These are phyloP conservation scores for Starmerella cellae DNA, from an alignment of 805 yeast species.

Conservation along the genomic window DNA sequence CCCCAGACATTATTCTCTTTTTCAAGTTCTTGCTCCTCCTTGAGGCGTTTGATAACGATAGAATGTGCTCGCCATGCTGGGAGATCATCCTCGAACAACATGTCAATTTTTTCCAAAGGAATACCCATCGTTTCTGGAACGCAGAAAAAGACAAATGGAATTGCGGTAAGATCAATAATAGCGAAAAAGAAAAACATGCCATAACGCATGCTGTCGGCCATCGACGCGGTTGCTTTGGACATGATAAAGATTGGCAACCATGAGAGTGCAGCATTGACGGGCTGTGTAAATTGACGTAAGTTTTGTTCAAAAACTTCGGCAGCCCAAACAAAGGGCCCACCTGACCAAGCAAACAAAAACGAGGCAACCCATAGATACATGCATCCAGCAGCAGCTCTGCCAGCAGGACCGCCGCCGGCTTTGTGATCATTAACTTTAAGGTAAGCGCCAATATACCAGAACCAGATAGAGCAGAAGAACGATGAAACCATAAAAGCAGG, in stretches of 20 bases:
- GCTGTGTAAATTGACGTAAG: constrained; percentile 8
- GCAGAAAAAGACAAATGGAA: constrained; percentile 9
- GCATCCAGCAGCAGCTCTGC: constrained; percentile 5
- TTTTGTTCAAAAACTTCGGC: constrained; percentile 10
- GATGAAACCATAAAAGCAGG: constrained; percentile 8
- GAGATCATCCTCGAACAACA: constrained; percentile 8
- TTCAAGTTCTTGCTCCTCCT: constrained; percentile 8
- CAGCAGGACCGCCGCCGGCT: constrained; percentile 4
- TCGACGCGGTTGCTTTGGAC: constrained; percentile 9
- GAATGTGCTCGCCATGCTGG: constrained; percentile 11
- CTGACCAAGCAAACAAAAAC: constrained; percentile 9
- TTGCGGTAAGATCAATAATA: constrained; percentile 4
- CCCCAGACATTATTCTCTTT: constrained; percentile 8
- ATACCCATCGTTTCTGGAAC: constrained; percentile 11
- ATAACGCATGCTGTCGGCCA: constrained; percentile 8
- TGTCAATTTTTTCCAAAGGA: constrained; percentile 8
- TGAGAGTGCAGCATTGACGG: constrained; percentile 7
- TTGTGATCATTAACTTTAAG: constrained; percentile 5
- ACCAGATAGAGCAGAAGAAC: constrained; percentile 6
- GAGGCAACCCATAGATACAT: constrained; percentile 12
- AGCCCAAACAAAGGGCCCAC: constrained; percentile 12
- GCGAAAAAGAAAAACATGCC: constrained; percentile 12
- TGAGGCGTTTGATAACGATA: constrained; percentile 2
- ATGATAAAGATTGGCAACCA: constrained; percentile 11
- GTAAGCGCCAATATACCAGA: constrained; percentile 11